phyloP scores from a whole-genome alignment of 257 asterid species.

The Vinca minor region DNA sequence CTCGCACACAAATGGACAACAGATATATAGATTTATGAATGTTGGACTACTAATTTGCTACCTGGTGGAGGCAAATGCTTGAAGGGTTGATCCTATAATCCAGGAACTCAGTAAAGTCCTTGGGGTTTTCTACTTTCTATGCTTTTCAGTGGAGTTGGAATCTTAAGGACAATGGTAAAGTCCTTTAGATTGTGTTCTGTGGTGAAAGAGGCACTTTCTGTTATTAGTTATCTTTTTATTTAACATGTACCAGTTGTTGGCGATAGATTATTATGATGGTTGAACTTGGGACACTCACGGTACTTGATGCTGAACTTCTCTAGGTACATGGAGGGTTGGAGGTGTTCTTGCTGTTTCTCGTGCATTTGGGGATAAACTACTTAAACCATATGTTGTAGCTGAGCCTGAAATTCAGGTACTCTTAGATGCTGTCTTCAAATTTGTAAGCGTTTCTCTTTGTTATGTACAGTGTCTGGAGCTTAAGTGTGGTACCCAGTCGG shows the following conservation, averaged over 20 bases:
- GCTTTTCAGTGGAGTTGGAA: background rate
- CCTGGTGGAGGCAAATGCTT: no score
- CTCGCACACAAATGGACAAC: no score
- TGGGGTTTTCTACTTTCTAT: no score
- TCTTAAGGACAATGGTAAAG: background rate
- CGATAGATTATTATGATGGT: background rate
- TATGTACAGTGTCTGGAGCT: no score
- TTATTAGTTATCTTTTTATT: background rate
- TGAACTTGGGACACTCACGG: background rate
- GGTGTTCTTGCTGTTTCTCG: constrained; percentile 92
- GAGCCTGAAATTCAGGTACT: constrained; percentile 75
- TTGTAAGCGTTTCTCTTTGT: background rate
- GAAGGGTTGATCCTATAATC: no score
- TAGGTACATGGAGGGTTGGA: constrained; percentile 80
- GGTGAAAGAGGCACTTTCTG: background rate
- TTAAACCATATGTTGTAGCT: constrained; percentile 61
- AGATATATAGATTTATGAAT: no score
- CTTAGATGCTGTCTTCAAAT: no score
- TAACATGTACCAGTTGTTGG: background rate
- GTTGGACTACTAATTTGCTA: no score
- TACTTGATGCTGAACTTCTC: constrained; percentile 7
- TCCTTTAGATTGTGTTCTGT: background rate
- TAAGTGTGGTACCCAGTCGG: background rate
- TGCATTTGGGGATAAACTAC: constrained; percentile 70
- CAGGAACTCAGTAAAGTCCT: no score